Percentiles rank a stretch among this genome's conserved stretches.
These are phyloP conservation scores for Cyberlindnera lachancei DNA, from an alignment of 805 yeast species.

Conservation along the genomic window DNA sequence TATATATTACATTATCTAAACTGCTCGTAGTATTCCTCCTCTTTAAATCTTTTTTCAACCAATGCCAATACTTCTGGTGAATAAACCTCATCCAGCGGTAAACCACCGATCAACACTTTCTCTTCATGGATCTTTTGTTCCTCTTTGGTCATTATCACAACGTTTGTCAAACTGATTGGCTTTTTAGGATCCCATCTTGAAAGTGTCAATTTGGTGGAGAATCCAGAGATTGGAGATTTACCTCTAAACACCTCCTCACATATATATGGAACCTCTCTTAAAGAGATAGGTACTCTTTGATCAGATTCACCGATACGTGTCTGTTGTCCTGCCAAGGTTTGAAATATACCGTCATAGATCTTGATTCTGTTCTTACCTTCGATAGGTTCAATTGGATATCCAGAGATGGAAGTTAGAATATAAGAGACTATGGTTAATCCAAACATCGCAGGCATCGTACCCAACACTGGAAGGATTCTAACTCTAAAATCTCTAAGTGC, in stretches of 20 bases:
- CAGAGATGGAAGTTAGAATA: constrained; percentile 70
- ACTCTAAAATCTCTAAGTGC: constrained; percentile 88
- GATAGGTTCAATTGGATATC: constrained; percentile 84
- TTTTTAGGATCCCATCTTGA: constrained; percentile 76
- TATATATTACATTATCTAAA: constrained; percentile 27
- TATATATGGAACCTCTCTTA: constrained; percentile 70
- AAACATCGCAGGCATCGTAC: constrained; percentile 95
- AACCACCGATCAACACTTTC: constrained; percentile 64
- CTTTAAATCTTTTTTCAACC: constrained; percentile 58
- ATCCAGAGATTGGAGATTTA: constrained; percentile 80
- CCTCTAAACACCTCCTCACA: constrained; percentile 92
- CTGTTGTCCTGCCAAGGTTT: constrained; percentile 82
- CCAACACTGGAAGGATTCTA: constrained; percentile 89
- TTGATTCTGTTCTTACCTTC: constrained; percentile 87
- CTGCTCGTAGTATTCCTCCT: constrained; percentile 67
- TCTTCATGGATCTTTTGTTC: constrained; percentile 80
- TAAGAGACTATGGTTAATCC: constrained; percentile 87
- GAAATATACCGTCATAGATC: constrained; percentile 75
- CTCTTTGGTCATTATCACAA: constrained; percentile 81
- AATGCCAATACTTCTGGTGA: constrained; percentile 45
- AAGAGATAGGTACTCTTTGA: constrained; percentile 67
- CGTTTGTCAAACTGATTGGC: constrained; percentile 65
- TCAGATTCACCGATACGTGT: constrained; percentile 65
- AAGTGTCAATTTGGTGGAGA: constrained; percentile 69
- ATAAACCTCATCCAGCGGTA: constrained; percentile 56